Evolutionary conservation across 1,139 yeast species (phyloP), one percentile per base, ranked within the genome.

Genomic region (Yamadazyma diddensiae): DNA sequence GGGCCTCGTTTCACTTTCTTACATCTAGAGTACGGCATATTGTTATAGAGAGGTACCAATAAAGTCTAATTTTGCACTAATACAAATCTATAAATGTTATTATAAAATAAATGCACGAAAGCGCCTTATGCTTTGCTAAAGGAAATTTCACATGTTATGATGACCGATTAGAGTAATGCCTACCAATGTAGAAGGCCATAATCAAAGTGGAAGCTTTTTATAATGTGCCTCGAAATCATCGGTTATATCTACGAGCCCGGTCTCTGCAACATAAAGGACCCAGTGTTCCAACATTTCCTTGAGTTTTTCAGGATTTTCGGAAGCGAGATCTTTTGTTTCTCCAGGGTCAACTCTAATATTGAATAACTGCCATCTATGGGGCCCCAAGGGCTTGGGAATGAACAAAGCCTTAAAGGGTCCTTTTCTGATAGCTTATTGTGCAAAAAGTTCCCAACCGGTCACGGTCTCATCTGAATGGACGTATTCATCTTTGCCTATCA

Each of bases 381-480:
- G 56, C 0, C 79, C 79, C 30, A 60, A 51, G 2, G 79, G 79
- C 31, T 59, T 58, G 3, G 78, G 77, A 28, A 74, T 61, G 41
- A 47, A 73, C 3, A 72, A 44, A 0, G 76, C 75, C 45, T 75
- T 75, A 47, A 55, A 73, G 3, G 50, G 37, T n/a, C 78, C 79
- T 45, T 65, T 65, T 43, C 79, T 57, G 21, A 74, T 62, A 0
- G 79, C 80, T 39, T 70, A 77, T 43, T 73, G 77, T 1, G 75
- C 77, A 45, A 73, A 72, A 15, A 74, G 49, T 41, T 75, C 80
- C 80, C 80, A 74, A 0, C 80, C 80, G n/a, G 71, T 66, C 5
- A 71, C 73, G 1, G 66, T 61, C 10, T 71, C 67, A 15, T 68
- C 71, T 28, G 55, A 57, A 45, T 71, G 77, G 25, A 69, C 60